Base-by-base conservation (phyloP, 148 eudicot species). In the Rhododendron simsii region DNA sequence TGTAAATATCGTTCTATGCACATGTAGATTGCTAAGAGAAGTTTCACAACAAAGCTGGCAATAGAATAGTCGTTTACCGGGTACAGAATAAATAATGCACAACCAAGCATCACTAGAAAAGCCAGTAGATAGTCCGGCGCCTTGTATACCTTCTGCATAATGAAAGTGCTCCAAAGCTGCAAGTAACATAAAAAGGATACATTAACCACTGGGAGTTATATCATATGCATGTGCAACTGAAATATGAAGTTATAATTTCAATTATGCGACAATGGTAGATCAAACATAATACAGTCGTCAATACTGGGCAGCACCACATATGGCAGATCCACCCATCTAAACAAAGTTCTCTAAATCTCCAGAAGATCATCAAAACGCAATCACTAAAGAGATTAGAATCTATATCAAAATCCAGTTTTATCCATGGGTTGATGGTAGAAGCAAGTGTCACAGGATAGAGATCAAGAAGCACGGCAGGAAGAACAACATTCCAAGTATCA, bases 91-190 rank as follows among this genome's bases (percentile, higher is more conserved):
- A 95, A 95, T 75, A 95, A 78, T 78, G 98, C 92, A 85, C 98
- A 98, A 23, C 99, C 99, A 83, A 95, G 74, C 61, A 94, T 98
- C 86, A 98, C 99, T 69, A 95, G 89, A 67, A 93, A 89, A 51
- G 98, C 95, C 87, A 96, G 86, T 61, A 94, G 79, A 93, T 98
- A 98, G 89, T 98, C 99, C 57, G 84, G 93, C 35, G 93, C 95
- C 87, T 90, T 94, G 94, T 98, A 98, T 86, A 87, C 92, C 91
- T 98, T 95, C 89, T 93, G 98, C 99, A 98, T 95, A 47, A 98
- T 98, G 78, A 93, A 30, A 69, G 98, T 91, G 87, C 98, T 96
- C 99, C 99, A 98, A 77, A 95, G 81, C 99, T 98, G 94, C 88
- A 89, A 65, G 20, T 21, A 61, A 83, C 53, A 53, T 12, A n/a